These are phyloP conservation scores for Dalbergia cochinchinensis DNA, from an alignment of 306 rosid genomes.

Conservation along the genomic window DNA sequence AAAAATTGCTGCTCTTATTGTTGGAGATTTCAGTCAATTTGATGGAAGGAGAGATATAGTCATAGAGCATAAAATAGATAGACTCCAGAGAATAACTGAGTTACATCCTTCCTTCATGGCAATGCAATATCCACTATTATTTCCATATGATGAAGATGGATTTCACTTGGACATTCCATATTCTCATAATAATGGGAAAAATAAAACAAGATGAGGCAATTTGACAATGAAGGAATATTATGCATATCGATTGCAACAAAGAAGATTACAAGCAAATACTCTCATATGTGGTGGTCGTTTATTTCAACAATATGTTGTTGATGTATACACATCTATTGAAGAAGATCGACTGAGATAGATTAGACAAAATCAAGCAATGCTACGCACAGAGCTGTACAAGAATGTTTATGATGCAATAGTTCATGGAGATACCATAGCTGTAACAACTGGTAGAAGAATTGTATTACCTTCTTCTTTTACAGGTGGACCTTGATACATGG, in stretches of 20 bases:
- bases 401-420: background rate
- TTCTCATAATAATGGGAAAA: background rate
- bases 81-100: background rate
- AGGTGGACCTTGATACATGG: conserved; percentile 6
- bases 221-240: conserved; percentile 14
- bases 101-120: background rate
- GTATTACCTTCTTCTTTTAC: conserved; percentile 18
- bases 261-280: background rate
- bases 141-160: conserved; percentile 24
- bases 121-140: conserved; percentile 25
- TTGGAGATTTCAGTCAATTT: background rate
- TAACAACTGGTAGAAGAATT: background rate
- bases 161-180: background rate
- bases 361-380: background rate
- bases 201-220: background rate
- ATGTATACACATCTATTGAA: conserved; percentile 10
- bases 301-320: conserved; percentile 20
- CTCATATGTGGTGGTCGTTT: background rate
- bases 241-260: conserved; percentile 12
- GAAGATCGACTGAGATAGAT: background rate
- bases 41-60: background rate
- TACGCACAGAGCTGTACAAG: background rate
- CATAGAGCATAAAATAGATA: background rate
- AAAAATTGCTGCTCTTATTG: conserved; percentile 7
- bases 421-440: background rate